phyloP scores from a whole-genome alignment of 352 stramenopile species.

The Globisporangium iwayamae region DNA sequence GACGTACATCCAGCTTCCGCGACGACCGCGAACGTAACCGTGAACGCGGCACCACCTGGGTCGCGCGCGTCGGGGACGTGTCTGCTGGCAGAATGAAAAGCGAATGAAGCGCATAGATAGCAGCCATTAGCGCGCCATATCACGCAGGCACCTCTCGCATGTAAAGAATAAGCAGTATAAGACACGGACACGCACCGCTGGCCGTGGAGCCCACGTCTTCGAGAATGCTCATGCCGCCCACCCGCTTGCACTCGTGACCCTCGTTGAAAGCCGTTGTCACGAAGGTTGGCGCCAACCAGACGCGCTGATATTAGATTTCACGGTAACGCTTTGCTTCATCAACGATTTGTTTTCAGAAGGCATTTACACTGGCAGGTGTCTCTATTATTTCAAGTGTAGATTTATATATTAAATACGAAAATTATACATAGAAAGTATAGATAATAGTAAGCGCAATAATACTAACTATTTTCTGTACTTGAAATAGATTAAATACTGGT shows the following conservation, averaged over 20 bases:
- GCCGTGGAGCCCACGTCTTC: conserved; percentile 26
- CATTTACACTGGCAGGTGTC: not conserved
- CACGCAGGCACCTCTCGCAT: not conserved
- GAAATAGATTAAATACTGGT: not conserved
- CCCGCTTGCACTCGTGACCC: not conserved
- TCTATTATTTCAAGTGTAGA: not conserved
- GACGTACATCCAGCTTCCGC: conserved; percentile 15
- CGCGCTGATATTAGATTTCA: not conserved
- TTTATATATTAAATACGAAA: not conserved
- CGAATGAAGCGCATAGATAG: not conserved
- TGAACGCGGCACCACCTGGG: conserved; percentile 11
- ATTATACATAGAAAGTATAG: not conserved
- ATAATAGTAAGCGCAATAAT: too few species aligned
- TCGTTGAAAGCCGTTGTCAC: not conserved
- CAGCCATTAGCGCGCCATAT: not conserved
- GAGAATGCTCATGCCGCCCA: conserved; percentile 24
- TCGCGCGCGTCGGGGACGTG: conserved; percentile 14
- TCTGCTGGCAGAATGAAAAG: conserved; percentile 10
- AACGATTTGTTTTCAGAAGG: not conserved
- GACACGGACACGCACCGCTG: conserved; percentile 18
- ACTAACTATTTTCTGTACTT: not conserved
- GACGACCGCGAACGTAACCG: conserved; percentile 22
- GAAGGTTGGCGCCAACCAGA: conserved; percentile 11
- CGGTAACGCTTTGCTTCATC: not conserved
- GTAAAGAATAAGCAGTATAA: not conserved